phyloP scores from a whole-genome alignment of 139 green algal species.

The Micromonas commoda region DNA sequence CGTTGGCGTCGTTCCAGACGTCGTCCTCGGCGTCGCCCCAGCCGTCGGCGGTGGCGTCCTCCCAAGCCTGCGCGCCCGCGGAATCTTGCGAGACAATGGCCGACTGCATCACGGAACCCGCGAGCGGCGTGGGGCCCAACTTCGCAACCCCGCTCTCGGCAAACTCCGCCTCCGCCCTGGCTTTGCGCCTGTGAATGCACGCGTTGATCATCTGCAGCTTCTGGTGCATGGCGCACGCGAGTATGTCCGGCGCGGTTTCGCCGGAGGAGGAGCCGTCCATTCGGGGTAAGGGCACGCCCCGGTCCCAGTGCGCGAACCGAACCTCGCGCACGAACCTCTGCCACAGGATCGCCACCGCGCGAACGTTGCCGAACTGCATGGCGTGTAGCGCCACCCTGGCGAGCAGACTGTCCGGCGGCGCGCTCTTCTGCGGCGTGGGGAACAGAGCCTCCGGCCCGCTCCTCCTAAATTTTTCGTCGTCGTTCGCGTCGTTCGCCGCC shows the following conservation, averaged over 20 bases:
- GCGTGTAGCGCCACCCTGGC: constrained; percentile 57
- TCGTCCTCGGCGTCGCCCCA: background rate
- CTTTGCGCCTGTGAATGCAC: constrained; percentile 1
- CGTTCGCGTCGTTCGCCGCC: no score
- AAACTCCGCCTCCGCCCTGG: background rate
- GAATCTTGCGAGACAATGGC: no score
- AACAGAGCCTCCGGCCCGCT: background rate
- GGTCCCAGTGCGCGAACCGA: constrained; percentile 16
- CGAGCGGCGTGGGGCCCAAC: background rate
- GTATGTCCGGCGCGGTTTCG: background rate
- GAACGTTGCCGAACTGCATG: constrained; percentile 57
- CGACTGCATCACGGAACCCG: background rate
- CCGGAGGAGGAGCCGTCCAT: background rate
- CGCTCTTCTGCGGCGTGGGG: constrained; percentile 1
- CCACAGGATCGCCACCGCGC: constrained; percentile 65
- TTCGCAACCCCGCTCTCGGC: background rate
- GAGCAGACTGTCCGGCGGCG: constrained; percentile 43
- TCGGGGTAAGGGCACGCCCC: background rate
- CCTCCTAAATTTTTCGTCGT: no score
- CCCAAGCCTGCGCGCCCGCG: no score
- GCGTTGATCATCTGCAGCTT: constrained; percentile 21
- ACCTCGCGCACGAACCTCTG: constrained; percentile 39
- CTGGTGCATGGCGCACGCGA: constrained; percentile 15
- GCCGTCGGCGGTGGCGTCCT: no score
- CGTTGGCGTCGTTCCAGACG: background rate